A percentile compares a stretch with the other conserved stretches of the same genome.
Evolutionary conservation across 768 basidiomycete genomes (phyloP).

Genomic region (Lactarius sp.): DNA sequence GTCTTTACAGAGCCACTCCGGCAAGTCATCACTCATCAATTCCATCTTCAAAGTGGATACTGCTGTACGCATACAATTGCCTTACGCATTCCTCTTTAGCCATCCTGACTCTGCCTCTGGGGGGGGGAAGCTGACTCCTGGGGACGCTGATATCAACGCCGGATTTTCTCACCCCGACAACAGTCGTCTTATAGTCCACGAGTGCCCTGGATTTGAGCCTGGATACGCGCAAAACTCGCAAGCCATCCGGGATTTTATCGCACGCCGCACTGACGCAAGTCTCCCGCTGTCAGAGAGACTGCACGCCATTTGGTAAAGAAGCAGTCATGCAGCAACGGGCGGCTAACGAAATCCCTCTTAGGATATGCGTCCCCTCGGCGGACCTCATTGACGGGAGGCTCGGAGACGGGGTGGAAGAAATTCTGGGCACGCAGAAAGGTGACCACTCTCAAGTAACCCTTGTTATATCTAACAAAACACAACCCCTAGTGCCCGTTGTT

Average conservation of each 20-base stretch:
- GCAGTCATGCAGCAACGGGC: no score
- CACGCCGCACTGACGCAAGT: not conserved
- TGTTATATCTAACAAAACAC: no score
- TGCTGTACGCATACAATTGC: no score
- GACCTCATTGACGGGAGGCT: not conserved
- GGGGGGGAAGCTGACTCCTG: no score
- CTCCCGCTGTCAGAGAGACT: not conserved
- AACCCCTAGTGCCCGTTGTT: constrained; percentile 1
- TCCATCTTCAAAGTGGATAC: no score
- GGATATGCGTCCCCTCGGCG: constrained; percentile 5
- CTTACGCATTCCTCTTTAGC: no score
- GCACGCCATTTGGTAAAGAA: constrained; percentile 7
- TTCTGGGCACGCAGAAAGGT: not conserved
- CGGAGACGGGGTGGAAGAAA: not conserved
- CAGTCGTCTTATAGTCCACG: constrained; percentile 10
- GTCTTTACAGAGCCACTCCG: no score
- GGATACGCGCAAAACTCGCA: not conserved
- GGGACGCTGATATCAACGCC: not conserved
- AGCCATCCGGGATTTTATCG: constrained; percentile 12
- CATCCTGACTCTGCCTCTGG: no score
- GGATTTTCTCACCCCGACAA: constrained; percentile 3
- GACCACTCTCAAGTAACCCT: not conserved
- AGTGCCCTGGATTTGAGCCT: not conserved
- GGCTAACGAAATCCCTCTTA: not conserved
- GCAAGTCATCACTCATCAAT: no score